Evolutionary conservation across 805 yeast genomes (phyloP), one percentile per base, ranked within the genome.

Genomic region (Zygosaccharomyces siamensis): DNA sequence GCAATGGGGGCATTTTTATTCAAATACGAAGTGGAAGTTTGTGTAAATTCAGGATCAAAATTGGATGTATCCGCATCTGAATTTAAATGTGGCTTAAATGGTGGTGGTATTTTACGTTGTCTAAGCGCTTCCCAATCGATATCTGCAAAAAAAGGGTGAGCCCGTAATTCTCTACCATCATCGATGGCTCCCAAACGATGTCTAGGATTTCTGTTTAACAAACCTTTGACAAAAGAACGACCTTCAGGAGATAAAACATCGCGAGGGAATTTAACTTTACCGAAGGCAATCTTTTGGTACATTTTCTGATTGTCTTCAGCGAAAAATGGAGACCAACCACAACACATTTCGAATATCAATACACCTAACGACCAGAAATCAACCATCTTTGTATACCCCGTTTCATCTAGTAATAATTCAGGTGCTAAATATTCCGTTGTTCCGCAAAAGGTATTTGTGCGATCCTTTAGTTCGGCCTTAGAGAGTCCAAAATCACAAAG

Each of bases 351-450:
- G 69, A 93, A 93, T 40, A 93, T 89, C 50, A 93, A 74, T 23
- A 93, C 99, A 51, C 99, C 99, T 50, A 93, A 73, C 2, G 98
- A 90, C 99, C 99, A 93, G 61, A 93, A 93, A 68, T 93, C 99
- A 52, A 93, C 99, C 98, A 93, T 92, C 69, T 90, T 89, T 33
- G 98, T 93, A 72, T 93, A 93, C 14, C 99, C 99, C 47, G 87
- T 79, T 68, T 93, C 99, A 71, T 93, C 98, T 46, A 93, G 75
- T 57, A 93, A 75, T 14, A 93, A 95, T 69, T 93, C 99, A 2
- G 99, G 99, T 0, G 99, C 99, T 54, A 93, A 76, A 68, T 93
- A 93, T 72, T 93, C 99, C 5, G 99, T 93, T 18, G 99, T 93
- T 50, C 99, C 99, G 70, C 99, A 93, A 61, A 93, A 93, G 0